phyloP scores from a whole-genome alignment of 164 flowering plant genomes.

The Euptelea pleiosperma region DNA sequence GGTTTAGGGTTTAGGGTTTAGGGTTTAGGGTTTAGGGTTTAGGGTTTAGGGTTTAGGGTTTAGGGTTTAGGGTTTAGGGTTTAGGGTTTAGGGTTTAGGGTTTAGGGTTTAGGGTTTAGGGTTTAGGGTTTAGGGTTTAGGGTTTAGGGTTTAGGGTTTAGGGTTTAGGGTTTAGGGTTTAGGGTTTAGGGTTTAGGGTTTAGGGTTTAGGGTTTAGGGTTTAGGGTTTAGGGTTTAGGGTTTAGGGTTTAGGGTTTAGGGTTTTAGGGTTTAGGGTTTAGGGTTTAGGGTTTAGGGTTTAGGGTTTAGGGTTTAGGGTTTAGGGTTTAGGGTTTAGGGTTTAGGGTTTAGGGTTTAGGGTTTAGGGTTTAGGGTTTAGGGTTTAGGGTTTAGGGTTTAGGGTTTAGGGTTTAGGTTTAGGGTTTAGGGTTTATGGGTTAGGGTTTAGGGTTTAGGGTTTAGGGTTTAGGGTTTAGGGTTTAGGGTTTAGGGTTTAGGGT shows the following conservation, averaged over 20 bases:
- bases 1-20: background rate
- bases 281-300: slow-evolving; percentile 4
- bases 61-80: slow-evolving; percentile 7
- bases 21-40: slow-evolving; percentile 3
- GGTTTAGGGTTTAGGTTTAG: no score
- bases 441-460: no score
- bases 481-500: no score
- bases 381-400: slow-evolving; percentile 9
- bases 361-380: background rate
- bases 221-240: slow-evolving; percentile 1
- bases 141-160: slow-evolving; percentile 3
- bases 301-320: slow-evolving; percentile 6
- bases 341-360: slow-evolving; percentile 10
- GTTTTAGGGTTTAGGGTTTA: slow-evolving; percentile 3
- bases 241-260: no score
- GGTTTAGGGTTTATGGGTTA: no score
- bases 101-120: slow-evolving; percentile 10
- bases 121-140: slow-evolving; percentile 7
- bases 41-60: slow-evolving; percentile 1
- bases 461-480: no score
- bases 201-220: slow-evolving; percentile 12
- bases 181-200: background rate
- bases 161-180: background rate
- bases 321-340: slow-evolving; percentile 7
- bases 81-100: slow-evolving; percentile 10